Conservation (phyloP, 179 eudicot genomes). For the Beta corolliflora region DNA sequence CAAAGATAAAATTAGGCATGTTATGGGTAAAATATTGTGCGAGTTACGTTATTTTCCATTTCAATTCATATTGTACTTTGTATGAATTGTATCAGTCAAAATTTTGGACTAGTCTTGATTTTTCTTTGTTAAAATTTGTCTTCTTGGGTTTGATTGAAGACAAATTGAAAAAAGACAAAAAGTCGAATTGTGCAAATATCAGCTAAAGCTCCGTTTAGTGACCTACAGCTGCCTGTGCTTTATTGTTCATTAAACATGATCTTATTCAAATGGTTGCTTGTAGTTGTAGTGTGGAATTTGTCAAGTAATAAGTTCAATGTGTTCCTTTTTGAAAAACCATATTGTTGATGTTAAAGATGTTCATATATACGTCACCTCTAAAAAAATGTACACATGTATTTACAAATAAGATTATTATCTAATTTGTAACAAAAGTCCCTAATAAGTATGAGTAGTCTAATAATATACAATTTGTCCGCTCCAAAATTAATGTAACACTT, state of each 20-base stretch:
- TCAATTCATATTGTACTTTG: background rate
- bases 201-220: conserved; percentile 32
- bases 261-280: conserved; percentile 22
- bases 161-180: conserved; percentile 32
- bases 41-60: conserved; percentile 5
- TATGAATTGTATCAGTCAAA: conserved; percentile 22
- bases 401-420: no score
- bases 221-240: conserved; percentile 9
- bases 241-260: conserved; percentile 10
- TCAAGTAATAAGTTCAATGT: background rate
- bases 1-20: background rate
- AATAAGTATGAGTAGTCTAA: no score
- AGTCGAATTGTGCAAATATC: conserved; percentile 14
- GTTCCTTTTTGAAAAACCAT: background rate
- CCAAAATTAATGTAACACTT: no score
- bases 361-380: no score
- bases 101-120: no score
- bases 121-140: background rate
- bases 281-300: conserved; percentile 16
- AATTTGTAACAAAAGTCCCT: no score
- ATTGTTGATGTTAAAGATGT: no score
- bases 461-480: no score
- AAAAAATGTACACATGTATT: no score
- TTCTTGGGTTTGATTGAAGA: conserved; percentile 23
- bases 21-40: background rate